Evolutionary conservation across 306 rosid species (phyloP), one percentile per base, ranked within the genome.

Genomic region (Hippophae rhamnoides): DNA sequence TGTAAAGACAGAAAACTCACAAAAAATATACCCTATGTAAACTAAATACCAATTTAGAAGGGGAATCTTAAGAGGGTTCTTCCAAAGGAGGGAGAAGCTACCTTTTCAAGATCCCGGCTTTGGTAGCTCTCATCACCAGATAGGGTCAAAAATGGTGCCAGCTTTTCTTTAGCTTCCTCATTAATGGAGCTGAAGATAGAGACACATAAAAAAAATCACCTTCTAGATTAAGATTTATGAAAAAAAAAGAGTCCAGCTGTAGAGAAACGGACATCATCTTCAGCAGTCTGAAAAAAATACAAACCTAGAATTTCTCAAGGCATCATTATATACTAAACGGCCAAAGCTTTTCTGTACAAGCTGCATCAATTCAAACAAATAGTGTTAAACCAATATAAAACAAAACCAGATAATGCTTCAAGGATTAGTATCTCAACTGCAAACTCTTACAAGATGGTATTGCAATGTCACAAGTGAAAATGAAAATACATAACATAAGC

Each of bases 101-200:
- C 97, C 97, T 86, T 86, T 76, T 86, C 97, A 62, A 89, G 97
- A 83, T 89, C 97, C 63, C 95, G 85, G 75, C 83, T 89, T 70
- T 82, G 86, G 80, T 86, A 89, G 80, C 92, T 86, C 69, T 89
- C 97, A 41, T 79, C 89, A 42, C 69, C 74, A n/a, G 97, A 80
- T 65, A 89, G 78, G 61, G 70, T 48, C 11, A 75, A 69, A 69
- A 79, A 89, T 42, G 89, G 95, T 43, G 69, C 87, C 18, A 89
- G 76, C 82, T 89, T 86, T 76, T 83, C 95, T 68, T 72, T 81
- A 58, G 78, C 58, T 56, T 44, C 79, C 79, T 78, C 92, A 25
- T 83, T 89, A 49, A 74, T 52, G 58, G 85, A 74, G 75, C 97
- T 89, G 83, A 63, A 68, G 55, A 58, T 63, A 74, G 14, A 49